Evolutionary conservation across 2,329 filamentous ascomycete genomes (phyloP).

Genomic region (Ophiostoma triangulosporum): DNA sequence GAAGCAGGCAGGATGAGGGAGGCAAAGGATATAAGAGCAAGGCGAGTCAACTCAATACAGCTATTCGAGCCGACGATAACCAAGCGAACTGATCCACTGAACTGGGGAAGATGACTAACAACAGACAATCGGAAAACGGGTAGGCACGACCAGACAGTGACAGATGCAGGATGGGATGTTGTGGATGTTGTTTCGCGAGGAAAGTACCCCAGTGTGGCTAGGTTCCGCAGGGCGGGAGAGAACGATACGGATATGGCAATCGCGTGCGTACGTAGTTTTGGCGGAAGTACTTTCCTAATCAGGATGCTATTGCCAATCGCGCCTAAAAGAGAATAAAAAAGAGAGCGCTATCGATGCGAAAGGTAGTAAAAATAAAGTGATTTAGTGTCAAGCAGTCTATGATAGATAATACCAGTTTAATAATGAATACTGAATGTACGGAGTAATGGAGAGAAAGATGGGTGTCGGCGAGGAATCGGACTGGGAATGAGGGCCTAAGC

Average conservation of each 20-base stretch:
- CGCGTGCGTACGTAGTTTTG: background rate
- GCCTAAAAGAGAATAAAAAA: background rate
- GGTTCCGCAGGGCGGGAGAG: background rate
- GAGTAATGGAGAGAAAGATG: background rate
- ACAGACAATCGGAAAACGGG: background rate
- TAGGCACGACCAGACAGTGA: background rate
- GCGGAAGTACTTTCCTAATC: background rate
- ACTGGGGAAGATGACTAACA: background rate
- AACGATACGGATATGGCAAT: background rate
- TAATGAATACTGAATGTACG: no score
- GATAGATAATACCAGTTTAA: no score
- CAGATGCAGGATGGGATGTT: no score
- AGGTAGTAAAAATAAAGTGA: background rate
- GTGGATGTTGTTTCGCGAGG: background rate
- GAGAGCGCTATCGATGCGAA: background rate
- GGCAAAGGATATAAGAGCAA: background rate
- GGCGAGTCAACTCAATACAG: slow-evolving; percentile 4
- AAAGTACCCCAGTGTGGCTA: background rate
- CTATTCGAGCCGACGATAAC: slow-evolving; percentile 9
- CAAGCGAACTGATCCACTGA: background rate
- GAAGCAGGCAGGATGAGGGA: background rate
- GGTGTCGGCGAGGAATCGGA: background rate
- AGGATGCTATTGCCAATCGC: background rate
- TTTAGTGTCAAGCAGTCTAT: no score
- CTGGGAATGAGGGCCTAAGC: background rate